These are phyloP conservation scores for Fusarium foetens DNA, from an alignment of 2,329 filamentous ascomycete genomes.

Conservation along the genomic window DNA sequence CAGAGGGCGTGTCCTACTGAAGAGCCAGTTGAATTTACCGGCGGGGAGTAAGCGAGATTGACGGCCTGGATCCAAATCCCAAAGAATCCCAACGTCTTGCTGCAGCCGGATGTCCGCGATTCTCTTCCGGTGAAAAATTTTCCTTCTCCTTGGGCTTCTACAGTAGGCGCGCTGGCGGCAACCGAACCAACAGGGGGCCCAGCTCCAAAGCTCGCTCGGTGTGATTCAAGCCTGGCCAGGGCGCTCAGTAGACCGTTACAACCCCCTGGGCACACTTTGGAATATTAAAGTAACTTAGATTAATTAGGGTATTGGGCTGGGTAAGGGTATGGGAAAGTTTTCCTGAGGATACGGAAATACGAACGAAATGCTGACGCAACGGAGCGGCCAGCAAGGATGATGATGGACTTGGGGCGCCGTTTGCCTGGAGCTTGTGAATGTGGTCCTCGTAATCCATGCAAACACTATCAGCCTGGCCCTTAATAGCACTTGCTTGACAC, in stretches of 20 bases:
- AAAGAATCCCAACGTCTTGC: constrained; percentile 42
- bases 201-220: constrained; percentile 34
- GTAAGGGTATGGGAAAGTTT: constrained; percentile 11
- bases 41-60: constrained; percentile 51
- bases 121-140: constrained; percentile 46
- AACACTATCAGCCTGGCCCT: constrained; percentile 34
- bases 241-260: constrained; percentile 40
- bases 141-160: constrained; percentile 46
- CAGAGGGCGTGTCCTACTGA: constrained; percentile 34
- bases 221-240: constrained; percentile 43
- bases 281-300: constrained; percentile 29
- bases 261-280: constrained; percentile 29
- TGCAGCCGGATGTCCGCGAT: constrained; percentile 42
- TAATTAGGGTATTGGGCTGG: constrained; percentile 14
- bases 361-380: constrained; percentile 40
- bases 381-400: constrained; percentile 28
- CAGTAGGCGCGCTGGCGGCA: constrained; percentile 46
- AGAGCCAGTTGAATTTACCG: constrained; percentile 49
- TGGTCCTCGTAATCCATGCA: constrained; percentile 28
- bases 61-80: constrained; percentile 41
- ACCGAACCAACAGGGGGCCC: constrained; percentile 41
- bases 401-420: constrained; percentile 21
- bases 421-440: constrained; percentile 21
- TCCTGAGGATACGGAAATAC: constrained; percentile 39
- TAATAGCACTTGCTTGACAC: constrained; percentile 28